phyloP scores from a whole-genome alignment of 768 basidiomycete genomes.

The Suillus subluteus region DNA sequence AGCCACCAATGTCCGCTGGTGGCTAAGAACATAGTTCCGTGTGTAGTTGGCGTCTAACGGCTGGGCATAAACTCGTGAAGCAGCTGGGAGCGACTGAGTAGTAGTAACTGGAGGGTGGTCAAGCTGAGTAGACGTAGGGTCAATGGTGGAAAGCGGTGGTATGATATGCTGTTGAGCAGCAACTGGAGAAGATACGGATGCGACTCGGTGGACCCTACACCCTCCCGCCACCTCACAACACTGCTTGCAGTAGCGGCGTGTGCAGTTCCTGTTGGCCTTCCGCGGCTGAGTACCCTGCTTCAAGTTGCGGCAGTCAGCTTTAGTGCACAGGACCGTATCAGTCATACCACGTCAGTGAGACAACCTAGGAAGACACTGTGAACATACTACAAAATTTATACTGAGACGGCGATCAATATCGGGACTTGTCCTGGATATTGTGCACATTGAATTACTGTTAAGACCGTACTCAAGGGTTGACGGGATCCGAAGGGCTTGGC shows the following conservation, averaged over 20 bases:
- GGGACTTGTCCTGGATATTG: not conserved
- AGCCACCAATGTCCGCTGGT: not conserved
- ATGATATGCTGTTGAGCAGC: not conserved
- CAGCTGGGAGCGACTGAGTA: not conserved
- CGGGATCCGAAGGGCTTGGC: too few relatives aligned
- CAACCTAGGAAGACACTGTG: not conserved
- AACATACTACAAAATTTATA: constrained; percentile 2
- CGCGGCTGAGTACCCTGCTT: not conserved
- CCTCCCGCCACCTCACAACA: not conserved
- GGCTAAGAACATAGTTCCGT: not conserved
- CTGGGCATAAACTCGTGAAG: not conserved
- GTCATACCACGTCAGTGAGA: not conserved
- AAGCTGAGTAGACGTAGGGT: not conserved
- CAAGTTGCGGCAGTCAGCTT: not conserved
- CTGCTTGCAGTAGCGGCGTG: not conserved
- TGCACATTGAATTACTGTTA: not conserved
- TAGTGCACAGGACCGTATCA: not conserved
- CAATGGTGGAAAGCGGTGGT: not conserved
- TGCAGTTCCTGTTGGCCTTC: not conserved
- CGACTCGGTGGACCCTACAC: not conserved
- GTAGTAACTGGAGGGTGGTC: not conserved
- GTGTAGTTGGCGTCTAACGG: not conserved
- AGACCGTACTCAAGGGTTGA: too few relatives aligned
- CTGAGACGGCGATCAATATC: constrained; percentile 2
- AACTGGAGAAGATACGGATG: not conserved